These are phyloP conservation scores for Vicia villosa DNA, from an alignment of 306 rosid species.

Conservation along the genomic window DNA sequence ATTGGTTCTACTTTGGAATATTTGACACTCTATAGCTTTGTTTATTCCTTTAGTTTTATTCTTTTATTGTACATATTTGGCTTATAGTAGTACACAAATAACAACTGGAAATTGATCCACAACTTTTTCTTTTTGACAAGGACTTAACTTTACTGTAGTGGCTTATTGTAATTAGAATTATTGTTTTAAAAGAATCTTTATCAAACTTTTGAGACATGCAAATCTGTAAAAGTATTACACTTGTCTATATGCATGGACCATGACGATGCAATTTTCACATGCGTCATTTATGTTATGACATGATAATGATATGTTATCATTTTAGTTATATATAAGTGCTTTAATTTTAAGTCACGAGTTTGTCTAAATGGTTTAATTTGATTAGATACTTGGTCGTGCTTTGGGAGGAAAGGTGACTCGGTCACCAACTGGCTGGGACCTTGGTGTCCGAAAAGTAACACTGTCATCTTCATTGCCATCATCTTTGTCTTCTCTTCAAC, in stretches of 20 bases:
- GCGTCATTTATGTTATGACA: background rate
- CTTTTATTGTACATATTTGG: background rate
- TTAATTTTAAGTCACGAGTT: background rate
- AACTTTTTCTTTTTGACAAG: background rate
- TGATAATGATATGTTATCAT: constrained; percentile 6
- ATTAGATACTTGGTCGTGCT: constrained; percentile 76
- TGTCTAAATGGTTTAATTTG: background rate
- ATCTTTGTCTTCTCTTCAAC: constrained; percentile 52
- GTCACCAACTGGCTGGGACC: constrained; percentile 83
- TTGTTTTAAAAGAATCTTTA: background rate
- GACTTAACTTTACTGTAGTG: background rate
- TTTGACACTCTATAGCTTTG: background rate
- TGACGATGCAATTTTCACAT: background rate
- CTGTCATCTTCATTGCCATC: constrained; percentile 55
- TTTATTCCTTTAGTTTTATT: background rate
- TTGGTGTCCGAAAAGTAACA: constrained; percentile 67
- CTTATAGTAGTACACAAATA: background rate
- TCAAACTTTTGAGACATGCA: background rate
- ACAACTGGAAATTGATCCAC: background rate
- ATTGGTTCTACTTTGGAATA: background rate
- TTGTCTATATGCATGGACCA: constrained; percentile 7
- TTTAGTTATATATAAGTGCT: background rate
- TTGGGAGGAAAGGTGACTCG: constrained; percentile 84
- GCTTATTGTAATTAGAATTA: background rate
- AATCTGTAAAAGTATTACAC: background rate